A percentile compares a stretch with the other conserved stretches of the same genome.
Evolutionary conservation across 2,329 filamentous ascomycete genomes (phyloP).

Genomic region (Beauveria australis): DNA sequence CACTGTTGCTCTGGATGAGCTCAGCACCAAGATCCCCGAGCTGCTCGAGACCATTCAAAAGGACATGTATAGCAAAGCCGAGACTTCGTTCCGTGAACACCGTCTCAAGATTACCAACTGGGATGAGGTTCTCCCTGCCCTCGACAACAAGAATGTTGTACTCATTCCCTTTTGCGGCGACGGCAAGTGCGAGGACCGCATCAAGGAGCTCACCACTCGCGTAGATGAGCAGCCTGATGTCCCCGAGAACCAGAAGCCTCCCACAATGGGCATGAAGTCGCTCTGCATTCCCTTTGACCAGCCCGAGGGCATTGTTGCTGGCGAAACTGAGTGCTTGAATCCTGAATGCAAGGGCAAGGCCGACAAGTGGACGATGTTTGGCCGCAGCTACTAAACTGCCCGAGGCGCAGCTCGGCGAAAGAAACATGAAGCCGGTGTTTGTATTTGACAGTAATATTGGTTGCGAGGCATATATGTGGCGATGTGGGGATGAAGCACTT

Average conservation of each 20-base stretch:
- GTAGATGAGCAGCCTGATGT: conserved; percentile 52
- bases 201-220: conserved; percentile 85
- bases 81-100: conserved; percentile 70
- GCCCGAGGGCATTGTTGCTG: conserved; percentile 68
- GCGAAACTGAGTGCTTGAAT: conserved; percentile 85
- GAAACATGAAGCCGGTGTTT: background rate
- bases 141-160: conserved; percentile 88
- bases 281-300: conserved; percentile 73
- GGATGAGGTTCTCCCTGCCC: conserved; percentile 82
- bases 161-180: conserved; percentile 85
- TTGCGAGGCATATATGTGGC: background rate
- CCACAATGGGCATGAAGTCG: conserved; percentile 60
- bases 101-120: conserved; percentile 75
- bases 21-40: conserved; percentile 64
- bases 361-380: conserved; percentile 89
- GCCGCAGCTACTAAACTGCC: conserved; percentile 53
- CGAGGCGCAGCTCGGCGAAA: background rate
- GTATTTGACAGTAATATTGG: background rate
- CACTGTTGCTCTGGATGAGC: conserved; percentile 65
- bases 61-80: conserved; percentile 71
- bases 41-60: conserved; percentile 85
- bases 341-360: conserved; percentile 72
- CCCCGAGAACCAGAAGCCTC: conserved; percentile 45
- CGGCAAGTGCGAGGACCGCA: conserved; percentile 78
- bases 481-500: background rate